Percentiles rank a stretch among this genome's conserved stretches.
Conservation (phyloP, 495 filamentous ascomycete species). For the Hypoxylon fragiforme region DNA sequence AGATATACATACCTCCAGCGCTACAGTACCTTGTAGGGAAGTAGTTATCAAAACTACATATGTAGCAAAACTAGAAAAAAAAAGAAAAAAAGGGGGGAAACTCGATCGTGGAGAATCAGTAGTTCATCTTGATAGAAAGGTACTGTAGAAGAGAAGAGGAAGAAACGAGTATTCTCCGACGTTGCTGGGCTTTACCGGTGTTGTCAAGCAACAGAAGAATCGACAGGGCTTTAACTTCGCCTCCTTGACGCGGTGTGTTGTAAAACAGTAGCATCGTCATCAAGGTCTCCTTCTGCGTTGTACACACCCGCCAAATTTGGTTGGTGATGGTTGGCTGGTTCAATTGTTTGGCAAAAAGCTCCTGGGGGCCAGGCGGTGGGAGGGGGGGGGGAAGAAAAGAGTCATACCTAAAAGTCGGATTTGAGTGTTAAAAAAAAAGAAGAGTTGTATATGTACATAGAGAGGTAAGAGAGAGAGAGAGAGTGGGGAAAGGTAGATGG, state of each 20-base stretch:
- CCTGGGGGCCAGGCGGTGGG: conserved; percentile 16
- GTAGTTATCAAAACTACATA: too few species aligned
- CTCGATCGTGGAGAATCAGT: too few species aligned
- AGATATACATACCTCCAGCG: too few species aligned
- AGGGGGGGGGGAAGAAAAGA: not conserved
- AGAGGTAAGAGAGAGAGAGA: conserved; percentile 1
- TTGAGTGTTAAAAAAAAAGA: not conserved
- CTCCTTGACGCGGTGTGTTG: conserved; percentile 14
- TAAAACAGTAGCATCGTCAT: conserved; percentile 21
- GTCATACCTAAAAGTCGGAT: too few species aligned
- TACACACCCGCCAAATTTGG: conserved; percentile 27
- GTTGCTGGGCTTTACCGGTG: not conserved
- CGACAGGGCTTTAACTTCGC: conserved; percentile 2
- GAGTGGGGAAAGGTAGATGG: not conserved
- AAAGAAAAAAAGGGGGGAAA: not conserved
- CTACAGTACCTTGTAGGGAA: too few species aligned
- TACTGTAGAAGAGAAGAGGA: too few species aligned
- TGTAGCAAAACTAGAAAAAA: too few species aligned
- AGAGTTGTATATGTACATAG: not conserved
- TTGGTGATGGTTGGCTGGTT: conserved; percentile 17
- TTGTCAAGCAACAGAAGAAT: too few species aligned
- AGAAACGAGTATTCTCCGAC: too few species aligned
- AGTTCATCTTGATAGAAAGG: too few species aligned
- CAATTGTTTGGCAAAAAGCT: conserved; percentile 14
- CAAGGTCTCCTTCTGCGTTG: conserved; percentile 27